Base-by-base conservation (phyloP, 306 rosid species). In the Carpinus fangiana region DNA sequence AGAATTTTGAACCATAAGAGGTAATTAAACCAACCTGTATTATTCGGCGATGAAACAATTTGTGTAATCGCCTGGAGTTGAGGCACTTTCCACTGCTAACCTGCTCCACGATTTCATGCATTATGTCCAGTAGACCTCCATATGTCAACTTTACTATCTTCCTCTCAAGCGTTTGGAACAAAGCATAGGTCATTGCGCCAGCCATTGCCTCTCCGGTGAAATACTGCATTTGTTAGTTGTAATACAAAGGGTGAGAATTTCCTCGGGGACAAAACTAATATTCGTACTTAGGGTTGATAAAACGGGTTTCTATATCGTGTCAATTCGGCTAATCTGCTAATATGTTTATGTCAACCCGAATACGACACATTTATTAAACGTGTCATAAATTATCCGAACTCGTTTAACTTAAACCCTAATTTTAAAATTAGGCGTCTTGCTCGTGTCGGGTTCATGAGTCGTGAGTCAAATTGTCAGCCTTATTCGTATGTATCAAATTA, bases 121-220 rank as follows among this genome's bases (percentile, higher is more conserved):
- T 86, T 34, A 2, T 43, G 0, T 82, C 73, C 14, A 90, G 73
- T n/a, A 92, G 51, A 18, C 4, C 12, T 34, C 80, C 82, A 34
- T 94, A 92, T 21, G 93, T 90, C 55, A 87, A 50, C 3, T 60
- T 62, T 20, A 56, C n/a, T n/a, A n/a, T 80, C 17, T 31, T 17
- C 9, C 51, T 76, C 76, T 23, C 81, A 0, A 88, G 4, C 61
- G 74, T 20, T 60, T 88, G 46, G 45, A 88, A 80, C 8, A 92
- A 64, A 52, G 88, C 73, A 83, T 67, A 92, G 18, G 97, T 92
- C 86, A 92, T 75, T 17, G 90, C 93, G 62, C 97, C 98, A 60
- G 90, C 84, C 95, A 88, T 89, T 51, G 71, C 70, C 57, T 85
- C 84, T 38, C 88, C 85, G 23, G 85, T 56, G 72, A 89, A 82